These are phyloP conservation scores for Vigna mungo DNA, from an alignment of 306 rosid genomes.

Conservation along the genomic window DNA sequence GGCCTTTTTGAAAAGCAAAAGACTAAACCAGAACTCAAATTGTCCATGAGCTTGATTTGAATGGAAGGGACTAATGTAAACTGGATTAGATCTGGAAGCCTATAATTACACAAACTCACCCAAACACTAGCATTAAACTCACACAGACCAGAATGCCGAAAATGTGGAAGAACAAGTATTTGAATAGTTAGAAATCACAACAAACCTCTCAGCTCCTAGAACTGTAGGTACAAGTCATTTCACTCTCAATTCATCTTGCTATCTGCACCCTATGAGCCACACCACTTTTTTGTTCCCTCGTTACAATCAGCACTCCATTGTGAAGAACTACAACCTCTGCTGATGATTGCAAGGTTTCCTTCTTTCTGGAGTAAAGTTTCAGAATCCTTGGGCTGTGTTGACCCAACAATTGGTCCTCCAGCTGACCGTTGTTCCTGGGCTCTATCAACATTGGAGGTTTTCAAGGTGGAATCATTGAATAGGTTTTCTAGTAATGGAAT, in stretches of 20 bases:
- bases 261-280: background rate
- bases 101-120: background rate
- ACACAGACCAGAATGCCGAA: background rate
- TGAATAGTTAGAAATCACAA: background rate
- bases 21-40: background rate
- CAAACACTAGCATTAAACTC: background rate
- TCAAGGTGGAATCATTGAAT: background rate
- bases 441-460: background rate
- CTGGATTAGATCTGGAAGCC: background rate
- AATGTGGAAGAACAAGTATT: background rate
- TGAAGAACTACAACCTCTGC: background rate
- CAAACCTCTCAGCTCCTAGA: slow-evolving; percentile 17
- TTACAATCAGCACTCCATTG: background rate
- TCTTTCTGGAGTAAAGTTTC: background rate
- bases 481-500: slow-evolving; percentile 7
- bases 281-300: background rate
- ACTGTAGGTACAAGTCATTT: background rate
- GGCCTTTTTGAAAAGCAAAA: background rate
- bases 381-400: background rate
- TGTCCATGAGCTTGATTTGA: background rate
- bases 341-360: background rate
- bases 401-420: background rate
- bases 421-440: background rate
- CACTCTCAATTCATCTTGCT: background rate
- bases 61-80: background rate